Base-by-base conservation (phyloP, 1,284 basidiomycete species). In the Apiotrichum gamsii region DNA sequence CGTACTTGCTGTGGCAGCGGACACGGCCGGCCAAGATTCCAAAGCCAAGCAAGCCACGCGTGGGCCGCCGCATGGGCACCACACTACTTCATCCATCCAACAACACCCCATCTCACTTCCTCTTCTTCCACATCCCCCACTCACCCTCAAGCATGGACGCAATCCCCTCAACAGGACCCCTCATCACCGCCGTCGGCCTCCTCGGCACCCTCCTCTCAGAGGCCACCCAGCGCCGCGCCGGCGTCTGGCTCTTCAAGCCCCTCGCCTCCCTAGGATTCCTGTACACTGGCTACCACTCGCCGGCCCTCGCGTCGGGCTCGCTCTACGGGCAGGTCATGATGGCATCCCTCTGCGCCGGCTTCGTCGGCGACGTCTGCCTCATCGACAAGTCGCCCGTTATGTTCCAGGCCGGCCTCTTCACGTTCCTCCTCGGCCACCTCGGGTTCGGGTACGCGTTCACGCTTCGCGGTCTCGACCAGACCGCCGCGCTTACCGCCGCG, bases 351-450 rank as follows among this genome's bases (percentile, higher is more conserved):
- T 24, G 32, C 5, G 23, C 52, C 8, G 45, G 39, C 20, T 39
- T 39, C 9, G 18, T 39, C n/a, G 50, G 50, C 40, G 50, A 51
- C 41, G 47, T 56, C n/a, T 37, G 48, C 24, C 50, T 52, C 15
- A 43, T 56, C 24, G 34, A 31, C 25, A 30, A 42, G 35, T 45
- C 43, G 23, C 32, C 21, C 4, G 38, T 13, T 3, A 38, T 31
- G 28, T 54, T 54, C 49, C 33, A 45, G 35, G 49, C 43, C 2
- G 50, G 54, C 13, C 49, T 56, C 16, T 39, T 43, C 41, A 30
- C 49, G 10, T 56, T 56, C 44, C 46, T 56, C 39, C 44, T 56
- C 44, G 44, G 38, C 13, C 54, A 51, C 40, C 19, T 52, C 16
- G 54, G 44, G 8, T 56, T 46, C 44, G 50, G 24, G 15, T 20